Base-by-base conservation (phyloP, 768 basidiomycete genomes). In the Epithele typhae region DNA sequence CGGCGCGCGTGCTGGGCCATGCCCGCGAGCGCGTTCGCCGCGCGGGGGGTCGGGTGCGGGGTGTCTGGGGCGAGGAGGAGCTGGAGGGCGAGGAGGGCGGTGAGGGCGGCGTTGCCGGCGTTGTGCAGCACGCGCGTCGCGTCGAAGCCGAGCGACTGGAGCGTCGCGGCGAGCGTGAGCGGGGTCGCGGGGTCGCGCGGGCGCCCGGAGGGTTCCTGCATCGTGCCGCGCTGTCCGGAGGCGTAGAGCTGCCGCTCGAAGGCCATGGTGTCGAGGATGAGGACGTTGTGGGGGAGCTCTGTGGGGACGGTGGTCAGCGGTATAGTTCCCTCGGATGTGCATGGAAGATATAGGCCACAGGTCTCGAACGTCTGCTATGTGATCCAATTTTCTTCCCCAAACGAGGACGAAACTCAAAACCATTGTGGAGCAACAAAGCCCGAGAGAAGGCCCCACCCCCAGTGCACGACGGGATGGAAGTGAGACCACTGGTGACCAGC, bases 61-160 rank as follows among this genome's bases (percentile, higher is more conserved):
- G 76, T 74, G 18, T 64, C 62, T 0, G 81, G 82, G 43, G 84
- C 82, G 11, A 87, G 63, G 32, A 92, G 73, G 56, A 78, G 69
- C 57, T 92, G 88, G 24, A 91, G 68, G 11, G 72, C 78, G 34
- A 85, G 78, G 23, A 92, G 74, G 41, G 69, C 67, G 70, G 85
- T 70, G 57, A 86, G 79, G 3, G 89, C 84, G 51, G 87, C 83
- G 61, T 92, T 92, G 12, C 88, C 88, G n/a, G 88, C 69, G 57
- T 90, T 89, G 61, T 85, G 78, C 48, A 84, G 59, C 12, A 64
- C 59, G 47, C 76, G 79, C 14, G 27, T 30, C 42, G 63, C 34
- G 57, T 63, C 60, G 42, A 74, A 56, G 15, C 75, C 71, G 27
- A 87, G 70, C 4, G 84, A 83, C 45, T 70, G 74, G n/a, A 91